Base-by-base conservation (phyloP, 2,329 filamentous ascomycete species). In the Geosmithia morbida region DNA sequence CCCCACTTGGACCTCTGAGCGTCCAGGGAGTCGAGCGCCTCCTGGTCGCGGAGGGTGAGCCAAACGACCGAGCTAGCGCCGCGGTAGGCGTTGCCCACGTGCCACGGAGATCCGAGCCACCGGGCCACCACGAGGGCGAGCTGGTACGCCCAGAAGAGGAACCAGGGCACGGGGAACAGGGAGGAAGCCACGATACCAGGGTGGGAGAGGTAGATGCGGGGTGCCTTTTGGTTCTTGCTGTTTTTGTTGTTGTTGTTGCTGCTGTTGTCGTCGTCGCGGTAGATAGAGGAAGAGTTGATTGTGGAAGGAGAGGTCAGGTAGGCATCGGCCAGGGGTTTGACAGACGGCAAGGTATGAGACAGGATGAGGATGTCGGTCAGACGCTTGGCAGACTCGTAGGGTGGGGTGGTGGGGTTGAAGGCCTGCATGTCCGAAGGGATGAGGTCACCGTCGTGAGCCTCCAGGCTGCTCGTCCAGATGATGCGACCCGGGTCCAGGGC, bases 331-430 rank as follows among this genome's bases (percentile, higher is more conserved):
- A 72, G 75, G 0, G 76, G 70, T 2, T 68, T 64, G 1, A 81
- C 76, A 14, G 79, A 72, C 1, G 86, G 81, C 1, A 90, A 70
- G 19, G 77, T 69, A 11, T 77, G 75, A 0, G 87, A 89, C 20
- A 97, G 68, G n/a, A 77, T 74, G 50, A 97, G 68, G 16, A 94
- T 57, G 60, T 98, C 92, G 1, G 86, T 94, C 18, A 97, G 69
- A 19, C 88, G 81, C 67, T 98, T 97, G 49, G 81, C 82, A 51
- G 80, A 81, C 64, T 97, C 89, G 66, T 98, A 98, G 1, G 89
- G 77, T 2, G 68, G 69, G 1, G 60, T 55, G 2, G 75, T 13
- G 16, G 46, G 75, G 16, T 65, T 62, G 45, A 94, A 63, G 43
- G 79, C 83, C 63, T 97, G 89, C 22, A 95, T 70, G 64, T 98